Evolutionary conservation across 345 rosid genomes (phyloP).

Genomic region (Citropsis articulata): DNA sequence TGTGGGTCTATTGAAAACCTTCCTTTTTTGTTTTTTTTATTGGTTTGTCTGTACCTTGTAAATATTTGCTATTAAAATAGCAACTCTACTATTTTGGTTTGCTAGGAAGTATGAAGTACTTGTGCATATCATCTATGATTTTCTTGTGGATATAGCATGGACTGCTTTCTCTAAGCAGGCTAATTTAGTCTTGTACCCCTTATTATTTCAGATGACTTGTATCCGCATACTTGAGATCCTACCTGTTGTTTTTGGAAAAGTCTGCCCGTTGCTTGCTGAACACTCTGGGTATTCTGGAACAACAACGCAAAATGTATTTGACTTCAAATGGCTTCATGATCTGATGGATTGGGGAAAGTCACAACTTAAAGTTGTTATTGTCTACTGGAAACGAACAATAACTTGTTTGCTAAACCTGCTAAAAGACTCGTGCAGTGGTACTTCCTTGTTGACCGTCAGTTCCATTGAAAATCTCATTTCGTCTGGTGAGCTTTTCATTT

Average conservation of each 20-base stretch:
- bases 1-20: not conserved
- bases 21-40: too few relatives aligned
- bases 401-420: slow-evolving; percentile 53
- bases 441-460: slow-evolving; percentile 32
- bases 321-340: slow-evolving; percentile 82
- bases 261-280: slow-evolving; percentile 30
- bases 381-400: slow-evolving; percentile 82
- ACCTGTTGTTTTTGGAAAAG: slow-evolving; percentile 64
- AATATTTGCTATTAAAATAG: not conserved
- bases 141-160: slow-evolving; percentile 1
- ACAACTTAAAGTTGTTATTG: slow-evolving; percentile 70
- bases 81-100: not conserved
- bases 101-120: not conserved
- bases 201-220: slow-evolving; percentile 80
- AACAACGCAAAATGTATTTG: slow-evolving; percentile 32
- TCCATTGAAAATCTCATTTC: slow-evolving; percentile 60
- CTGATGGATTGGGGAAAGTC: slow-evolving; percentile 93
- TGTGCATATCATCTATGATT: slow-evolving; percentile 7
- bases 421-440: slow-evolving; percentile 39
- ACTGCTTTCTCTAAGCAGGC: slow-evolving; percentile 5
- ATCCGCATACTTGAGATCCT: slow-evolving; percentile 87
- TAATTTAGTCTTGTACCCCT: slow-evolving; percentile 15
- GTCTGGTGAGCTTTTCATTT: slow-evolving; percentile 51
- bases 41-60: not conserved
- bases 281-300: slow-evolving; percentile 35